A percentile compares a stretch with the other conserved stretches of the same genome.
Evolutionary conservation across 805 yeast species (phyloP).

Genomic region (Saturnispora bothae): DNA sequence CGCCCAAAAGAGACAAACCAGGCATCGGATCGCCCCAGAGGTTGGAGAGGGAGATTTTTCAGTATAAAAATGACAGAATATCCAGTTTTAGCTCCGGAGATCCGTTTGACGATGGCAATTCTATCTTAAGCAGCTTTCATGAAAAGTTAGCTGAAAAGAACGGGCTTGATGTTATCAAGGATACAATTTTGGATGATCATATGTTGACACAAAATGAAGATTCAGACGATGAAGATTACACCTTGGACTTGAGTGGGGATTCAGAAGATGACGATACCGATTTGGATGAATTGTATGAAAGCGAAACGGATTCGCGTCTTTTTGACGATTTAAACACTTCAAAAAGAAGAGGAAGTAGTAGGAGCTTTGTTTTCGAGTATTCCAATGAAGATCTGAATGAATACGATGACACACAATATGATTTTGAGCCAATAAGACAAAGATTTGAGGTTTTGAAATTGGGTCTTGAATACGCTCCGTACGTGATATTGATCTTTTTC

Average conservation of each 20-base stretch:
- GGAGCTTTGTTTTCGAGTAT: not conserved
- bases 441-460: conserved; percentile 10
- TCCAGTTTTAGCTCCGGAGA: not conserved
- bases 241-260: not conserved
- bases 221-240: conserved; percentile 1
- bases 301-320: not conserved
- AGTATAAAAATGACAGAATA: not conserved
- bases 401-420: conserved; percentile 5
- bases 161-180: not conserved
- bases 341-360: not conserved
- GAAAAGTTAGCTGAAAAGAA: no score
- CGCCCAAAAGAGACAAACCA: not conserved
- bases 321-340: not conserved
- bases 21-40: not conserved
- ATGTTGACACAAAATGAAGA: not conserved
- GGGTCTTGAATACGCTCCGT: conserved; percentile 11
- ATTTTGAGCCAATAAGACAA: conserved; percentile 12
- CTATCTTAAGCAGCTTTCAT: no score
- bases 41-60: not conserved
- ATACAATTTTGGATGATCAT: conserved; percentile 1
- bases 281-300: not conserved
- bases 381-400: not conserved
- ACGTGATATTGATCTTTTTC: conserved; percentile 6
- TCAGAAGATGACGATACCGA: not conserved
- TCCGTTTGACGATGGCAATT: no score